Percentiles rank a stretch among this genome's conserved stretches.
Conservation (phyloP, 2,329 filamentous ascomycete species). For the Geosmithia putterillii region DNA sequence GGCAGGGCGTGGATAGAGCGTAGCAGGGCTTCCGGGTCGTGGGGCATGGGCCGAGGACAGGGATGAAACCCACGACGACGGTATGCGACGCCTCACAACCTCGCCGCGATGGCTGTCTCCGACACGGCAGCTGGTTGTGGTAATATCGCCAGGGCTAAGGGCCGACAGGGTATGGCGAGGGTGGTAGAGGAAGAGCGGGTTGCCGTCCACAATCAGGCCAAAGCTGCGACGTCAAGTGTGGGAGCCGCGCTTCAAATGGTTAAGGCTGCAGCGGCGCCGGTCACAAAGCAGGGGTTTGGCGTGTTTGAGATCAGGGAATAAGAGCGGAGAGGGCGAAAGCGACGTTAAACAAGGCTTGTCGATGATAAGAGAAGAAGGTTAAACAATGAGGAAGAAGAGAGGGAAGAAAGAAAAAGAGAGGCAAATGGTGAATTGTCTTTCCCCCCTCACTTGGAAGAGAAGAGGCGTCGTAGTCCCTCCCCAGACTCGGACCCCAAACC, state of each 20-base stretch:
- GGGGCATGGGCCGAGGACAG: too few relatives aligned
- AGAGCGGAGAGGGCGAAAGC: neutral
- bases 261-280: neutral
- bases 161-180: too few relatives aligned
- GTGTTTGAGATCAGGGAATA: neutral
- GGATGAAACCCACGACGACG: too few relatives aligned
- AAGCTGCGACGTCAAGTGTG: constrained; percentile 3
- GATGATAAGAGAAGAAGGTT: neutral
- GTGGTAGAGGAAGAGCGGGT: too few relatives aligned
- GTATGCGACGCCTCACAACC: too few relatives aligned
- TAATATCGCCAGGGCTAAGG: too few relatives aligned
- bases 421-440: neutral
- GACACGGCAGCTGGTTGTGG: too few relatives aligned
- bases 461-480: too few relatives aligned
- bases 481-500: too few relatives aligned
- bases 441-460: too few relatives aligned
- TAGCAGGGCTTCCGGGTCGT: neutral
- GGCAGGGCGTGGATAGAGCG: constrained; percentile 20
- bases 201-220: neutral
- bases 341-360: neutral
- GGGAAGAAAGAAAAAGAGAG: neutral
- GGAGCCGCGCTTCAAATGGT: constrained; percentile 1
- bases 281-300: neutral
- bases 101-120: too few relatives aligned
- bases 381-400: neutral